Percentiles rank a stretch among this genome's conserved stretches.
These are phyloP conservation scores for Candida peoriensis DNA, from an alignment of 805 yeast genomes.

Conservation along the genomic window DNA sequence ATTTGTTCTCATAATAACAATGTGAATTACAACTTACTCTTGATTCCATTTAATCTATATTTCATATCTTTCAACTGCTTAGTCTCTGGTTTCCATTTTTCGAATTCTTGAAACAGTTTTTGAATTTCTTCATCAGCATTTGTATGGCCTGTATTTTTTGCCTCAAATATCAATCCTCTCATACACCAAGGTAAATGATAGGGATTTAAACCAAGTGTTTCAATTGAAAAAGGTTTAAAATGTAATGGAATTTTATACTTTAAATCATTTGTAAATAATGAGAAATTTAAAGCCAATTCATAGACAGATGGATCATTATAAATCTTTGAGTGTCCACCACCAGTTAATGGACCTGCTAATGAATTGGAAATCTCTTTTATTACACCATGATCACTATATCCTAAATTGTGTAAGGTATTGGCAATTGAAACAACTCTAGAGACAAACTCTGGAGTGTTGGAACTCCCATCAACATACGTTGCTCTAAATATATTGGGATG, in stretches of 20 bases:
- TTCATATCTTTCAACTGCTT: slow-evolving; percentile 80
- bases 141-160: slow-evolving; percentile 28
- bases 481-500: slow-evolving; percentile 92
- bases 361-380: slow-evolving; percentile 76
- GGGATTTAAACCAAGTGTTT: slow-evolving; percentile 71
- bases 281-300: slow-evolving; percentile 68
- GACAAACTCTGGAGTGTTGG: slow-evolving; percentile 76
- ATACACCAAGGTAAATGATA: slow-evolving; percentile 90
- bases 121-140: slow-evolving; percentile 53
- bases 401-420: slow-evolving; percentile 67
- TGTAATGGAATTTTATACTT: slow-evolving; percentile 34
- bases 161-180: slow-evolving; percentile 72
- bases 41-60: slow-evolving; percentile 62
- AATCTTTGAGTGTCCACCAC: slow-evolving; percentile 90
- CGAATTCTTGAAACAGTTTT: slow-evolving; percentile 64
- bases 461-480: slow-evolving; percentile 79
- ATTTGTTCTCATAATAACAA: no score
- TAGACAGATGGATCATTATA: slow-evolving; percentile 85
- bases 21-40: slow-evolving; percentile 21
- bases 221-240: slow-evolving; percentile 47
- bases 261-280: slow-evolving; percentile 67
- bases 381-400: slow-evolving; percentile 80
- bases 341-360: slow-evolving; percentile 86
- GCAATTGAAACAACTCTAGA: slow-evolving; percentile 69
- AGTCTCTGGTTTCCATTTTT: slow-evolving; percentile 81